phyloP scores from a whole-genome alignment of 345 rosid genomes.

The Anastatica hierochuntica region DNA sequence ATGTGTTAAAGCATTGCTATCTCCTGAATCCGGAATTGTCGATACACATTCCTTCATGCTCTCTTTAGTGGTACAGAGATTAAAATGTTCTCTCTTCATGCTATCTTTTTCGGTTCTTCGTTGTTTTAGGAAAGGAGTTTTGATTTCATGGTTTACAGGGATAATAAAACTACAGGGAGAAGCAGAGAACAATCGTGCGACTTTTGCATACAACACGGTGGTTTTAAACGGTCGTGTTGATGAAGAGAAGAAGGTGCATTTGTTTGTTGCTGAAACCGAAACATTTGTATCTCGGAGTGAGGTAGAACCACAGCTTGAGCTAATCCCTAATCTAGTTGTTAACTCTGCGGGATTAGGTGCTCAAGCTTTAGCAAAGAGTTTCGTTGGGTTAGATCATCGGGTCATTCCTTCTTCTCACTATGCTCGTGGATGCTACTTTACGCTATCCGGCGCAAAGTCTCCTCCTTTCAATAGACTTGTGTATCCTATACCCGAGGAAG shows the following conservation, averaged over 20 bases:
- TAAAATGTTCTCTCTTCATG: no score
- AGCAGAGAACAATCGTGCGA: constrained; percentile 56
- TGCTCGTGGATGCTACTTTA: constrained; percentile 85
- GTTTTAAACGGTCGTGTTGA: constrained; percentile 58
- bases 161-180: constrained; percentile 65
- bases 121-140: constrained; percentile 22
- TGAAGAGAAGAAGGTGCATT: constrained; percentile 39
- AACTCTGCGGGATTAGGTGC: constrained; percentile 86
- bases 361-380: constrained; percentile 53
- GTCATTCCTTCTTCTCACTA: constrained; percentile 46
- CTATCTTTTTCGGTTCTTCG: not conserved
- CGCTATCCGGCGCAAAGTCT: constrained; percentile 39
- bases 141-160: constrained; percentile 36
- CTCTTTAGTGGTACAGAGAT: constrained; percentile 70
- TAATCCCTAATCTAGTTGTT: constrained; percentile 55
- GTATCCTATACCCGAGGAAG: constrained; percentile 88
- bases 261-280: constrained; percentile 43
- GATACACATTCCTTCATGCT: constrained; percentile 83
- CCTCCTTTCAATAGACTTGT: constrained; percentile 58
- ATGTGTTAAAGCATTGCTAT: constrained; percentile 70
- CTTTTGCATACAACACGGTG: constrained; percentile 67
- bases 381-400: constrained; percentile 36
- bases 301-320: constrained; percentile 40
- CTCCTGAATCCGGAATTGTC: constrained; percentile 69
- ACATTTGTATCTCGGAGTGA: constrained; percentile 38